A percentile compares a stretch with the other conserved stretches of the same genome.
These are phyloP conservation scores for Pezicula carpinea DNA, from an alignment of 2,329 filamentous ascomycete species.

Conservation along the genomic window DNA sequence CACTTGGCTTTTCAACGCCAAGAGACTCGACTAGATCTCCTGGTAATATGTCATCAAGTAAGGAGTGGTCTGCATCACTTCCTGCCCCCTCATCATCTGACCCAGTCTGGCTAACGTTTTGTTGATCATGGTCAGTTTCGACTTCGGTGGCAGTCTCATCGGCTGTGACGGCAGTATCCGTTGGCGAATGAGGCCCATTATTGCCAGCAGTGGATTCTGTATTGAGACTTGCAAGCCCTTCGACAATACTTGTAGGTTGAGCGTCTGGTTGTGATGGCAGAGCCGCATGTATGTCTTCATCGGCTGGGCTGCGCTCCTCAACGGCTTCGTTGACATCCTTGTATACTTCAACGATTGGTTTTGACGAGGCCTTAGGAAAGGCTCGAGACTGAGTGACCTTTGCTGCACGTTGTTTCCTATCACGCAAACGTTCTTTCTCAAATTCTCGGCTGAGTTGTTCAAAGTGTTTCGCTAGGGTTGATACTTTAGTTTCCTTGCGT, in stretches of 20 bases:
- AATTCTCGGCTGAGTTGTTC: constrained; percentile 96
- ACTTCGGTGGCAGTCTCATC: constrained; percentile 28
- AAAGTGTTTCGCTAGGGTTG: constrained; percentile 89
- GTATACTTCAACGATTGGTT: constrained; percentile 93
- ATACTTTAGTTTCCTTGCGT: constrained; percentile 73
- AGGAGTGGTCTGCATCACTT: constrained; percentile 69
- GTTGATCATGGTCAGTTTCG: constrained; percentile 39
- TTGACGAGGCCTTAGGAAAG: constrained; percentile 87
- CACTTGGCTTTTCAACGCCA: constrained; percentile 46
- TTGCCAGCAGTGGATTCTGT: constrained; percentile 10
- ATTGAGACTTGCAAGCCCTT: constrained; percentile 25
- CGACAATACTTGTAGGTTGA: constrained; percentile 23
- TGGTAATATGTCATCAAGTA: constrained; percentile 61
- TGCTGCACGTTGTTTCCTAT: constrained; percentile 75
- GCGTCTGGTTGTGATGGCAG: constrained; percentile 30
- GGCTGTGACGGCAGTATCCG: constrained; percentile 20
- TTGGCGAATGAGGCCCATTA: constrained; percentile 21
- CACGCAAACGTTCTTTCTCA: constrained; percentile 76
- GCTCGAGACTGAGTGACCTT: constrained; percentile 72
- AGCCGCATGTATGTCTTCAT: constrained; percentile 50
- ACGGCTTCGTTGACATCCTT: constrained; percentile 91
- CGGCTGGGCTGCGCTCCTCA: constrained; percentile 65
- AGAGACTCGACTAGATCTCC: constrained; percentile 59
- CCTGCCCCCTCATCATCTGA: constrained; percentile 63
- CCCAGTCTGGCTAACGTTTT: constrained; percentile 52